Evolutionary conservation across 495 filamentous ascomycete genomes (phyloP).

Genomic region (Aspergillus asperescens): DNA sequence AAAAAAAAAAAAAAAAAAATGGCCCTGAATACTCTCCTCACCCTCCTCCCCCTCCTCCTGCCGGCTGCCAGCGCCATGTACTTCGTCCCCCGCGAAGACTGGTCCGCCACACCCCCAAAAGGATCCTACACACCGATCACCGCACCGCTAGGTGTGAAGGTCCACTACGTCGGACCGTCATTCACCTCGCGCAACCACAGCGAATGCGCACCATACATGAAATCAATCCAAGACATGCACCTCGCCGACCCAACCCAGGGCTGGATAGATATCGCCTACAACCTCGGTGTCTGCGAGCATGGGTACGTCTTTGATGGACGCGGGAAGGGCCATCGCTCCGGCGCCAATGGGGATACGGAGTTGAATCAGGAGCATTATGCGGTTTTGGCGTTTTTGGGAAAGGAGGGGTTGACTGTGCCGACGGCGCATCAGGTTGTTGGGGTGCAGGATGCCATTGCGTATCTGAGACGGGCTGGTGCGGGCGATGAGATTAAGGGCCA

Average conservation of each 20-base stretch:
- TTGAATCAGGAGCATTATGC: constrained; percentile 3
- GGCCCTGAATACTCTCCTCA: neutral
- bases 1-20: too few relatives aligned
- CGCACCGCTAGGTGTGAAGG: neutral
- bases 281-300: constrained; percentile 2
- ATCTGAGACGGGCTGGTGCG: neutral
- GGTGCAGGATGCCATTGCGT: constrained; percentile 2
- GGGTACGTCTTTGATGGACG: constrained; percentile 8
- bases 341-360: neutral
- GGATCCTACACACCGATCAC: neutral
- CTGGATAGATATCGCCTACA: constrained; percentile 4
- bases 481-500: neutral
- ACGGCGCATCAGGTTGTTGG: neutral
- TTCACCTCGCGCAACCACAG: neutral
- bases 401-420: neutral
- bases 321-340: neutral
- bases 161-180: neutral
- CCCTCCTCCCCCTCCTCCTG: neutral
- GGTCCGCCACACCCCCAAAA: neutral
- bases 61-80: too few relatives aligned
- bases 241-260: neutral
- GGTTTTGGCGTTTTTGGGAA: neutral
- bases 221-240: constrained; percentile 1
- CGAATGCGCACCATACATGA: constrained; percentile 5
- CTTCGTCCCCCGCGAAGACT: constrained; percentile 3